Base-by-base conservation (phyloP, 352 stramenopile species). In the Phytopythium montanum region DNA sequence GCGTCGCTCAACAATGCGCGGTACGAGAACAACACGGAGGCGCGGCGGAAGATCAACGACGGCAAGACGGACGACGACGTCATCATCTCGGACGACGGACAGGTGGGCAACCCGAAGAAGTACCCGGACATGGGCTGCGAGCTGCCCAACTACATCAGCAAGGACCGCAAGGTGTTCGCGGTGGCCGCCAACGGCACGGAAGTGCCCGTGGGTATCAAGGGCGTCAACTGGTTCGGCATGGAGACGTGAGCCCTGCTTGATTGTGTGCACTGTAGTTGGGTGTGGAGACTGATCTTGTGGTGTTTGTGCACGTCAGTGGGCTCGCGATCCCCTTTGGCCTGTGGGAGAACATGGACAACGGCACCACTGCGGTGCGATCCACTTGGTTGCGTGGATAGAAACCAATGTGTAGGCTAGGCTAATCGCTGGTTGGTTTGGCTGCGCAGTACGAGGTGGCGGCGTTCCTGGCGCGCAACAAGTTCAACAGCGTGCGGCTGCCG, bases 141-240 rank as follows among this genome's bases (percentile, higher is more conserved):
- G 54, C 45, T 86, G 53, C 73, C 76, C 3, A 72, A 88, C 55
- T 89, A 90, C 39, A 62, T 76, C 42, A 88, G 78, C 66, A 90
- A 90, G 64, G 69, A 77, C 29, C 72, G 78, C 3, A 60, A 76
- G 19, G 82, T 88, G 36, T 69, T 66, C 28, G 65, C 75, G 0
- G 70, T 85, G 0, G 29, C 71, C 0, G 67, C 75, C 29, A 87
- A 89, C 53, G 80, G 80, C 5, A 88, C 75, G 1, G 79, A 90
- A 48, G 62, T 84, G 6, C 44, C 65, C 0, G 64, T 90, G 6
- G 67, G 61, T 2, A 73, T 90, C 55, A 90, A 90, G 36, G 81
- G 81, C 18, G 56, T 86, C 49, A 90, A 89, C 58, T 90, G 81
- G 81, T 90, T 89, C 61, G 81, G 81, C 21, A 90, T 90, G 81